These are phyloP conservation scores for Gautieria morchelliformis DNA, from an alignment of 768 basidiomycete species.

Conservation along the genomic window DNA sequence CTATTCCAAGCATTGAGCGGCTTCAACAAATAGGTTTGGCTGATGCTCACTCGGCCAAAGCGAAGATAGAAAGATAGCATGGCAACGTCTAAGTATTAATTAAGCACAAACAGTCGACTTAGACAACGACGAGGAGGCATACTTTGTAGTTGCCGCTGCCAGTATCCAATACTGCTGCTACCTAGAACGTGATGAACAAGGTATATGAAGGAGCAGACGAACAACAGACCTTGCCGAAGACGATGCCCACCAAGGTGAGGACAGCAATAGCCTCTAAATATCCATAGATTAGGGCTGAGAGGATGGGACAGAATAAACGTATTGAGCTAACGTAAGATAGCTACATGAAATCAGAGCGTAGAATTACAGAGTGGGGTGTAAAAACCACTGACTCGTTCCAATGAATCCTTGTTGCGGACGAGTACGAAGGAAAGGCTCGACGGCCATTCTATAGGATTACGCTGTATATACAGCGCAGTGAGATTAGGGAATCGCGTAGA, in stretches of 20 bases:
- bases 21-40: background rate
- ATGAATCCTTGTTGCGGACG: constrained; percentile 67
- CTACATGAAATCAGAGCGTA: constrained; percentile 1
- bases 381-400: constrained; percentile 44
- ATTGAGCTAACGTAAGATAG: constrained; percentile 11
- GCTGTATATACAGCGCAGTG: background rate
- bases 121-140: background rate
- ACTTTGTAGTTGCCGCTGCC: constrained; percentile 6
- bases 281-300: background rate
- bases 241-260: constrained; percentile 62
- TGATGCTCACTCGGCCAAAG: constrained; percentile 60
- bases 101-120: background rate
- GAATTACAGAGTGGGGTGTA: background rate
- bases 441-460: constrained; percentile 39
- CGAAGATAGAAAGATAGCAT: constrained; percentile 79
- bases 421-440: constrained; percentile 64
- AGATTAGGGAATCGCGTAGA: background rate
- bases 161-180: constrained; percentile 2
- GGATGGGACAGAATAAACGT: constrained; percentile 28
- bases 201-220: background rate
- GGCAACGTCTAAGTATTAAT: constrained; percentile 49
- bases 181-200: background rate
- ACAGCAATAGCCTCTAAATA: constrained; percentile 64
- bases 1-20: constrained; percentile 26
- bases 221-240: constrained; percentile 43